A percentile compares a stretch with the other conserved stretches of the same genome.
phyloP scores from a whole-genome alignment of 768 basidiomycete genomes.

The Russula sp. region DNA sequence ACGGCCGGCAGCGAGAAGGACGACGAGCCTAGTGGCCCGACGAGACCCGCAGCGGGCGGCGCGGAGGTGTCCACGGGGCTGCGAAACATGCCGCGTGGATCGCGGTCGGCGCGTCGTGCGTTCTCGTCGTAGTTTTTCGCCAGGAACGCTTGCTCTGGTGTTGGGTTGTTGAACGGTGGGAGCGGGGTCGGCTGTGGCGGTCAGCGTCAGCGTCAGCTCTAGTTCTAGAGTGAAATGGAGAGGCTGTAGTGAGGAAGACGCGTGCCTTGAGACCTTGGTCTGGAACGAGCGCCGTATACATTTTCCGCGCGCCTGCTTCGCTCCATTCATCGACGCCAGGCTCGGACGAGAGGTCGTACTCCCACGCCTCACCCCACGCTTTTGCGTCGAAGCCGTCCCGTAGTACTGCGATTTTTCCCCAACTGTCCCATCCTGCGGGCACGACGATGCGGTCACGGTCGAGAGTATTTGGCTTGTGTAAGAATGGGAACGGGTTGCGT shows the following conservation, averaged over 20 bases:
- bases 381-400: constrained; percentile 88
- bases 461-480: constrained; percentile 80
- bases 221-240: not conserved
- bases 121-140: constrained; percentile 88
- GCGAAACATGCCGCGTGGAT: constrained; percentile 83
- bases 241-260: constrained; percentile 3
- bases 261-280: constrained; percentile 69
- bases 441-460: constrained; percentile 91
- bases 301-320: constrained; percentile 49
- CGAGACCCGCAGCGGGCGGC: constrained; percentile 62
- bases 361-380: constrained; percentile 74
- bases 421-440: constrained; percentile 96
- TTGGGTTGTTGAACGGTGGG: constrained; percentile 73
- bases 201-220: not conserved
- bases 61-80: constrained; percentile 57
- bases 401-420: constrained; percentile 90
- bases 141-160: constrained; percentile 87
- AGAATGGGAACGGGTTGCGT: constrained; percentile 81
- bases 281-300: constrained; percentile 67
- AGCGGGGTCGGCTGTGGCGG: constrained; percentile 49
- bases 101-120: constrained; percentile 80
- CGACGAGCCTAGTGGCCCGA: constrained; percentile 87
- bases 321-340: constrained; percentile 34
- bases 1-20: constrained; percentile 83
- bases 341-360: constrained; percentile 46